Base-by-base conservation (phyloP, 805 yeast genomes). In the Ogataea angusta region DNA sequence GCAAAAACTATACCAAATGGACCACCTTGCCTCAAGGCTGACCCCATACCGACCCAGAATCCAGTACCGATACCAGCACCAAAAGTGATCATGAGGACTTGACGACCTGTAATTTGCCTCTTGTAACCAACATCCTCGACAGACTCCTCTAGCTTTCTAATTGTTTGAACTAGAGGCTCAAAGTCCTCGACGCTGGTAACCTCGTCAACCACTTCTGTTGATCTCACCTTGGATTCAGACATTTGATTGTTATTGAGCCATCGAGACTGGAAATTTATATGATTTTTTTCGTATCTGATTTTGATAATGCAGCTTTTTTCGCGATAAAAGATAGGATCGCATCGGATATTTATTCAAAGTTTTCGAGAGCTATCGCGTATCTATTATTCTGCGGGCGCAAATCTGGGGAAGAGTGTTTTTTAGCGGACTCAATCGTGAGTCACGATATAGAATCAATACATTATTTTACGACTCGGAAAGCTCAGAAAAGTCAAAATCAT, bases 51-150 rank as follows among this genome's bases (percentile, higher is more conserved):
- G 36, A 78, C 78, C 47, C 74, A 64, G 37, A 80, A 65, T 53
- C 86, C 87, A 5, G 93, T 82, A 56, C 95, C 96, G 45, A 86
- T 82, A 37, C 91, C 82, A 40, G 93, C 89, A 43, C 93, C 93
- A 40, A 87, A 70, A 28, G 95, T 88, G 54, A 86, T 82, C 78
- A 85, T 77, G 45, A 78, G 73, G 46, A 82, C 75, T 49, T 82
- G 89, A 38, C 57, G 52, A 12, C 57, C 57, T 2, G 55, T 52
- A 16, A 53, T 45, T 21, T 49, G 51, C 59, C 60, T 69, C 72
- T 53, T 53, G 40, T 48, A 53, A 22, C 58, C 58, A 22, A 49
- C 57, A 40, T 53, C 54, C n/a, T 42, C 48, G 22, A 38, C 43
- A 21, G 34, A 36, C 1, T 30, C 48, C 26, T 50, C 54, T 7